Conservation (phyloP, 2,329 filamentous ascomycete species). For the Orbilia quercus region DNA sequence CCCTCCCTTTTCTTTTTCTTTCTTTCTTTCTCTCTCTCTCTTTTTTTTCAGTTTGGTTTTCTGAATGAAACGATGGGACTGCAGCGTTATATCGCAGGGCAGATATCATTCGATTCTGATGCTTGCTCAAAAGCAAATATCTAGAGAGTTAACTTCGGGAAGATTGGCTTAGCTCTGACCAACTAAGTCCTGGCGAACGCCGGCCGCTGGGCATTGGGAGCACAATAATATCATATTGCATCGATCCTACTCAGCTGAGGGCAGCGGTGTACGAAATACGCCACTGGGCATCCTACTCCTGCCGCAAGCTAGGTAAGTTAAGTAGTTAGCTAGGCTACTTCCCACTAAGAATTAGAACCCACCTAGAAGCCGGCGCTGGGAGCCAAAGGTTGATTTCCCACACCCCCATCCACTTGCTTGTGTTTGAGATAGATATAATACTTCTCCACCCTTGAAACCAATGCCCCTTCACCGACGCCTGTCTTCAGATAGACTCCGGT, state of each 20-base stretch:
- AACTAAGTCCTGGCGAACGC: background rate
- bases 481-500: background rate
- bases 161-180: background rate
- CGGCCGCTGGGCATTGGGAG: no score
- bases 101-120: background rate
- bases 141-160: background rate
- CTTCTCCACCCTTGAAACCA: conserved; percentile 14
- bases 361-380: background rate
- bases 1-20: no score
- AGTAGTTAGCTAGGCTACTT: no score
- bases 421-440: conserved; percentile 21
- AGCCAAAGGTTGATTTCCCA: background rate
- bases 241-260: no score
- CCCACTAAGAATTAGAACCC: no score
- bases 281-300: no score
- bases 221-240: no score
- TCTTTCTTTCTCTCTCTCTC: no score
- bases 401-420: background rate
- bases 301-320: no score
- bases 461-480: background rate
- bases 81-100: conserved; percentile 1
- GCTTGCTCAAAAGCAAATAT: conserved; percentile 28
- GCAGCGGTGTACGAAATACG: no score
- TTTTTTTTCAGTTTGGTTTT: no score
- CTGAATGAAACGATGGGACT: background rate